Conservation (phyloP, 805 yeast genomes). For the Saccharomycopsis javanensis region DNA sequence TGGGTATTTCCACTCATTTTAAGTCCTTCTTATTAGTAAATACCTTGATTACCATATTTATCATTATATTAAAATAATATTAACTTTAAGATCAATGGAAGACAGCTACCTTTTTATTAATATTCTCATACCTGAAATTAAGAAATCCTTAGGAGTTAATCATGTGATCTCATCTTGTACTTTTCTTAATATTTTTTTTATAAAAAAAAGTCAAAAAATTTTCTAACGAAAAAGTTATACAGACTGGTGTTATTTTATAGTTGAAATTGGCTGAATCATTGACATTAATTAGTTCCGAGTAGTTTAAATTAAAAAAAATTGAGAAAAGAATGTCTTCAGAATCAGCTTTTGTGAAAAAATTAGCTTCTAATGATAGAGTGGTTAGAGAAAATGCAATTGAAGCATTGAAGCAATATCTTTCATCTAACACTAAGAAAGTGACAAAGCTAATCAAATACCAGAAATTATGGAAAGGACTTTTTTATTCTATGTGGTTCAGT, state of each 20-base stretch:
- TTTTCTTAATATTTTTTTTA: not conserved
- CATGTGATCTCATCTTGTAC: constrained; percentile 7
- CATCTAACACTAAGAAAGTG: constrained; percentile 28
- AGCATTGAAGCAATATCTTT: constrained; percentile 49
- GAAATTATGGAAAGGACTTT: constrained; percentile 94
- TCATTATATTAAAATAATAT: too few relatives aligned
- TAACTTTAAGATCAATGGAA: too few relatives aligned
- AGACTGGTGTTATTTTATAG: too few relatives aligned
- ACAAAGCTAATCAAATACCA: constrained; percentile 44
- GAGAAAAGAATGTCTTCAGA: constrained; percentile 8
- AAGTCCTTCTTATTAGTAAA: too few relatives aligned
- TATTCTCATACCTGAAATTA: too few relatives aligned
- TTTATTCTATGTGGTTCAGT: constrained; percentile 92
- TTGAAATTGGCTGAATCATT: too few relatives aligned
- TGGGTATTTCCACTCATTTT: not conserved
- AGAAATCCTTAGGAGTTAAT: not conserved
- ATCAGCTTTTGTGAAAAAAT: constrained; percentile 57
- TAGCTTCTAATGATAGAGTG: constrained; percentile 63
- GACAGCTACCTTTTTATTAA: too few relatives aligned
- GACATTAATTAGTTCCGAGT: too few relatives aligned
- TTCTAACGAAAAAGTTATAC: not conserved
- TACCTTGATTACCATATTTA: too few relatives aligned
- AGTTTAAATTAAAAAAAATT: too few relatives aligned
- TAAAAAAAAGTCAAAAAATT: not conserved
- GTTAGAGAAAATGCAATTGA: constrained; percentile 68